Base-by-base conservation (phyloP, 1,284 basidiomycete genomes). In the Vanrija humicola region DNA sequence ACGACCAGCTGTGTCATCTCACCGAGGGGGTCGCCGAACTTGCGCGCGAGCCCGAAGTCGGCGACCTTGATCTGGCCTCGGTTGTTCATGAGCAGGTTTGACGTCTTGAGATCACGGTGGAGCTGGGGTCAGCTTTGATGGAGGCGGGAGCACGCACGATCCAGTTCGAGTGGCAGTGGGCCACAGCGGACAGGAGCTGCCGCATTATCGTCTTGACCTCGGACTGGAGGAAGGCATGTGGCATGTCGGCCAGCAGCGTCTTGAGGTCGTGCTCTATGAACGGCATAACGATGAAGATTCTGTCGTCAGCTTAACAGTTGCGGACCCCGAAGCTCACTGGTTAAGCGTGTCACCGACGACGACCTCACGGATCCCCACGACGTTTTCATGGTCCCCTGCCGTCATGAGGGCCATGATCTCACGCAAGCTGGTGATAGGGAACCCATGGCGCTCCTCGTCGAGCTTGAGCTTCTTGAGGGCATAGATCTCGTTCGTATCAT, bases 251-350 rank as follows among this genome's bases (percentile, higher is more conserved):
- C 52, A 99, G 82, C 48, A 99, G 82, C 1, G 93, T 90, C 78
- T 98, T 98, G 70, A 99, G 86, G 74, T 99, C 95, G 75, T 99
- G 96, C 77, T 98, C 96, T 71, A 98, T 94, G 71, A 99, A 98
- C 69, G 98, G 95, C 93, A 98, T 98, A 29, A 97, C 94, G 60
- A 98, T 92, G 77, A 93, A 98, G 52, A 98, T 91, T 80, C 91
- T 94, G 80, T 51, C 59, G n/a, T 47, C 53, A 47, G 55, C 42
- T 67, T 69, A 70, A 67, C 73, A n/a, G 25, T 18, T 46, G 23
- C 19, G 16, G n/a, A 28, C 6, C 34, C 15, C 21, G 21, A 23
- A 58, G 86, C 93, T 81, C 78, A 97, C 94, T 98, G 95, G 62
- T 93, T 98, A 68, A 99, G 79, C 1, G 96, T 99, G 66, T 98